These are phyloP conservation scores for Pyrenopolyporus hunteri DNA, from an alignment of 495 filamentous ascomycete species.

Conservation along the genomic window DNA sequence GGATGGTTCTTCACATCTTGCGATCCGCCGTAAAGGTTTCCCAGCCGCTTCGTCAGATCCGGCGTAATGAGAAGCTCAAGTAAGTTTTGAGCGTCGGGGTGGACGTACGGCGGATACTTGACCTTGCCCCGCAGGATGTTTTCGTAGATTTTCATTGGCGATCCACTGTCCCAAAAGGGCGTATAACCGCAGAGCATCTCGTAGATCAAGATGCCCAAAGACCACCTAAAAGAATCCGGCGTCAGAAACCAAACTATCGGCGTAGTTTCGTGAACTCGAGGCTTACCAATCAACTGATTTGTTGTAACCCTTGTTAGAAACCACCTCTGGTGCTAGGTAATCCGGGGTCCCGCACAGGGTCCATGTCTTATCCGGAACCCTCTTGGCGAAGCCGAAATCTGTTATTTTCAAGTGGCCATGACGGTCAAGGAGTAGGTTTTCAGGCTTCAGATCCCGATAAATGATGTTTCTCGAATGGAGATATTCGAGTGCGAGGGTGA, in stretches of 20 bases:
- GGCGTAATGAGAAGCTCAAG: conserved; percentile 91
- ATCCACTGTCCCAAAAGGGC: conserved; percentile 97
- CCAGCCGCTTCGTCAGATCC: conserved; percentile 92
- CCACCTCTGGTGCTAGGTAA: conserved; percentile 96
- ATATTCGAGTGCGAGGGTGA: conserved; percentile 93
- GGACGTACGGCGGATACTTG: conserved; percentile 95
- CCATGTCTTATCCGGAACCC: conserved; percentile 98
- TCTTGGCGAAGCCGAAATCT: conserved; percentile 98
- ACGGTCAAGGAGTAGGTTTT: conserved; percentile 92
- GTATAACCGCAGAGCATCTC: conserved; percentile 99
- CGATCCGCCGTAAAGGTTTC: conserved; percentile 90
- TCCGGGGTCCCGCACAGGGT: conserved; percentile 98
- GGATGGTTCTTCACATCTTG: conserved; percentile 92
- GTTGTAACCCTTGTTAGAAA: conserved; percentile 97
- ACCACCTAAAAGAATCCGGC: conserved; percentile 74
- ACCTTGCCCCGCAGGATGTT: conserved; percentile 93
- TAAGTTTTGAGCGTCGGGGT: conserved; percentile 90
- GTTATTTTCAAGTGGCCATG: conserved; percentile 99
- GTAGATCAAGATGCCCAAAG: conserved; percentile 95
- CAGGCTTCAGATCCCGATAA: conserved; percentile 95
- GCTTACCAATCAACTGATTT: conserved; percentile 98
- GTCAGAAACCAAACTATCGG: conserved; percentile 15
- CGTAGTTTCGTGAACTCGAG: not conserved
- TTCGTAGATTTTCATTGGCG: conserved; percentile 98
- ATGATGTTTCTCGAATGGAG: conserved; percentile 95